Evolutionary conservation across 306 rosid species (phyloP).

Genomic region (Mucuna pruriens): DNA sequence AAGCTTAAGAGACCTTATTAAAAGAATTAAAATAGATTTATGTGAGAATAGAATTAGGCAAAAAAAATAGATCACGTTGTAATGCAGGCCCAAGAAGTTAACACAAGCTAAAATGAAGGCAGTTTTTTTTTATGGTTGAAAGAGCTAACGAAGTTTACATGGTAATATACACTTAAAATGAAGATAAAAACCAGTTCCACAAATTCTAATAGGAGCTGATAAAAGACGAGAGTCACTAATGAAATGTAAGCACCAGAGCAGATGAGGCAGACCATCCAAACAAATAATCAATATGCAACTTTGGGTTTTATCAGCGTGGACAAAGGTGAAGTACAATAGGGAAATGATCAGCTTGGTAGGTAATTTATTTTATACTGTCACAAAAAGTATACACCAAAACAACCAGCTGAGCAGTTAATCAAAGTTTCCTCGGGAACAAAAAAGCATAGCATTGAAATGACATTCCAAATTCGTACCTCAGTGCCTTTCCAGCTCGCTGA

Average conservation of each 20-base stretch:
- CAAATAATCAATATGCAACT: constrained; percentile 23
- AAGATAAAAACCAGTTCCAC: constrained; percentile 4
- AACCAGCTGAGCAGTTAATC: background rate
- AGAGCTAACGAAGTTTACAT: constrained; percentile 15
- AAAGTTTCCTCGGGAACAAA: background rate
- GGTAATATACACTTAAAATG: constrained; percentile 1
- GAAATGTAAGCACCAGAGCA: background rate
- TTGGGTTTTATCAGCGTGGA: background rate
- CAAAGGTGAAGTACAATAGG: background rate
- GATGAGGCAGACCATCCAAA: constrained; percentile 22
- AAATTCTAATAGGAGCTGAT: background rate
- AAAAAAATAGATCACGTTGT: constrained; percentile 14
- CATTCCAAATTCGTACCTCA: constrained; percentile 68
- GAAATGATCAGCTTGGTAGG: constrained; percentile 7
- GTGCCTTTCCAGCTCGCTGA: constrained; percentile 90
- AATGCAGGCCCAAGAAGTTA: constrained; percentile 27
- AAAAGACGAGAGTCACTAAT: background rate
- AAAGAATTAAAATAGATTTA: constrained; percentile 35
- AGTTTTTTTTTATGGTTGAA: background rate
- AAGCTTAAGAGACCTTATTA: constrained; percentile 88
- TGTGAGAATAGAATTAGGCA: constrained; percentile 8
- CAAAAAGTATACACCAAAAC: constrained; percentile 4
- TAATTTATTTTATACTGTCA: constrained; percentile 1
- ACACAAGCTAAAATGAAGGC: constrained; percentile 24
- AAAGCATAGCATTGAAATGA: constrained; percentile 24